phyloP scores from a whole-genome alignment of 129 eudicot genomes.

The carrot (Daucus carota) region DNA sequence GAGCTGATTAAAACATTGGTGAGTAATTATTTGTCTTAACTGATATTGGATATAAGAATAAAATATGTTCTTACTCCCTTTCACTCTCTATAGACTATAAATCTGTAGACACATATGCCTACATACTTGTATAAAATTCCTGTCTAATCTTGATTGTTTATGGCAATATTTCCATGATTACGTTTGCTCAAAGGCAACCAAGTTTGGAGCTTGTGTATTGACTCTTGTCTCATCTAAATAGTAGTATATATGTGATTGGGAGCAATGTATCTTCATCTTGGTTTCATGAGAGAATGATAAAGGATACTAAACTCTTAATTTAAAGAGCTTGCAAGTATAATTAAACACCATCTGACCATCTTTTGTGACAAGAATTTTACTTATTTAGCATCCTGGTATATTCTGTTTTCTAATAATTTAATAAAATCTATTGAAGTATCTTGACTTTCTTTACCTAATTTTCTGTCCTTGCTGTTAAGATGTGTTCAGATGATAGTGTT shows the following conservation, averaged over 20 bases:
- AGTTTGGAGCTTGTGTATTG: not conserved
- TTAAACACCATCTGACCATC: no score
- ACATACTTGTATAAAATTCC: not conserved
- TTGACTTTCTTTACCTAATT: no score
- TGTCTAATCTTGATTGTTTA: not conserved
- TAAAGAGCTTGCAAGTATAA: no score
- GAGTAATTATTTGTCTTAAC: slow-evolving; percentile 18
- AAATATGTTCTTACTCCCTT: not conserved
- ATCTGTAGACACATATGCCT: not conserved
- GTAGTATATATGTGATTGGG: not conserved
- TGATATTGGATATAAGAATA: not conserved
- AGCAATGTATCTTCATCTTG: not conserved
- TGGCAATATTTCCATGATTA: not conserved
- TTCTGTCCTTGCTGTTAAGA: no score
- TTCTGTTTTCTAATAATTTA: no score
- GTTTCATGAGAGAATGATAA: no score
- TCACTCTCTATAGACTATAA: not conserved
- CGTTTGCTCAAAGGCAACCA: not conserved
- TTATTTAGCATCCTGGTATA: no score
- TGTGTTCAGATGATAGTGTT: not conserved
- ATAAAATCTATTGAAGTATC: no score
- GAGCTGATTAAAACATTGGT: slow-evolving; percentile 80
- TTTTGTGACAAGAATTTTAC: no score
- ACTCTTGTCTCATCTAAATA: not conserved
- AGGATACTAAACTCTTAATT: no score